phyloP scores from a whole-genome alignment of 305 asterid genomes.

The Plantago lanceolata region DNA sequence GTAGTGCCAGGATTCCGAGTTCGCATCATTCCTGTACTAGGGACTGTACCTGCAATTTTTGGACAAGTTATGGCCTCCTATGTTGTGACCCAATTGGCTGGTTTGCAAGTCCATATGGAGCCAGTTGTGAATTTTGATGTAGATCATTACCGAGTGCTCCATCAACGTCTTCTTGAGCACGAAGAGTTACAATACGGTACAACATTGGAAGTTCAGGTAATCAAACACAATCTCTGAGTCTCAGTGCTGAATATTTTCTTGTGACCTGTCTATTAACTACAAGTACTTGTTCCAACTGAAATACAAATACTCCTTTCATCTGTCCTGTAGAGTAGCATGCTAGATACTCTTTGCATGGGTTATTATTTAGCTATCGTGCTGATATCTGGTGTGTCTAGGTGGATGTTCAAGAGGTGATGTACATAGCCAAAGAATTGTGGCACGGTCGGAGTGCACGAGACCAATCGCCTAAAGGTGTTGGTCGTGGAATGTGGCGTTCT shows the following conservation, averaged over 20 bases:
- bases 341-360: background rate
- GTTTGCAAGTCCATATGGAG: constrained; percentile 72
- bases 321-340: background rate
- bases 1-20: constrained; percentile 95
- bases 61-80: constrained; percentile 98
- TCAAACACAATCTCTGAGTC: background rate
- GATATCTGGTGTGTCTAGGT: constrained; percentile 46
- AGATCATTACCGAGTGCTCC: constrained; percentile 75
- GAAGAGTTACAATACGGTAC: constrained; percentile 86
- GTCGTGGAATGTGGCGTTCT: constrained; percentile 98
- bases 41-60: constrained; percentile 93
- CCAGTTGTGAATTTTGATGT: constrained; percentile 80
- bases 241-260: no score
- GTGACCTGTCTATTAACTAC: no score
- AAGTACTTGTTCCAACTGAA: background rate
- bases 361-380: no score
- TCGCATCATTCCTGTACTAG: constrained; percentile 93
- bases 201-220: constrained; percentile 72
- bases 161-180: constrained; percentile 89
- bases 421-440: constrained; percentile 87
- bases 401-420: constrained; percentile 86
- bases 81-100: constrained; percentile 74
- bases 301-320: constrained; percentile 1
- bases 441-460: constrained; percentile 93
- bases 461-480: constrained; percentile 65